Base-by-base conservation (phyloP, 768 basidiomycete species). In the Leccinum fibrillosum region DNA sequence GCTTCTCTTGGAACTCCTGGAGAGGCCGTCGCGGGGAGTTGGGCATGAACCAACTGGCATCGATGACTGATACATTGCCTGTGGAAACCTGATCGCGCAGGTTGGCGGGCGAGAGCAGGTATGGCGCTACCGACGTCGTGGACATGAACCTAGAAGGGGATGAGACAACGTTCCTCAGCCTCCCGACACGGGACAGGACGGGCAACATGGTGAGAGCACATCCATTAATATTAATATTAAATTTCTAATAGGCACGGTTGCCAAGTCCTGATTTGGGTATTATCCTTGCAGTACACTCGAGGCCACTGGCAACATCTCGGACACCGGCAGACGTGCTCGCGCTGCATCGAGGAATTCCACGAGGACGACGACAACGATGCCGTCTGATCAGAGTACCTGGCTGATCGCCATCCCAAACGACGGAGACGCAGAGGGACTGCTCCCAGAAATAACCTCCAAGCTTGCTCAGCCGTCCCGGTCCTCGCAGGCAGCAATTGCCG, bases 371-470 rank as follows among this genome's bases (percentile, higher is more conserved):
- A 60, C 58, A n/a, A 57, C 62, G 60, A 97, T 97, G 94, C 94
- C 94, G 57, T 95, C 93, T 70, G 94, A 97, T 79, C 88, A 95
- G 73, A 90, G 90, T 62, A 95, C 93, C 65, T 98, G 95, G 95
- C 77, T 98, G 63, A 80, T 97, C 60, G 80, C 94, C 45, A 85
- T 92, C 3, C 95, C 95, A 12, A 82, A 86, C 62, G 87, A 93
- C 72, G 92, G 91, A 19, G 92, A 97, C 66, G 80, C 92, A 0
- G 90, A 91, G 59, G 86, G 86, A 6, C 75, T 91, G 30, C 72
- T 81, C 49, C 85, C 88, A 62, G 89, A 90, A 61, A 67, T 92
- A 17, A 48, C 78, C 10, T 71, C 83, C 21, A 91, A 89, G 69
- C 78, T 94, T 37, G 71, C 74, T 19, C 77, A 83, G 28, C 82